Base-by-base conservation (phyloP, 768 basidiomycete genomes). In the Serendipita sp. region DNA sequence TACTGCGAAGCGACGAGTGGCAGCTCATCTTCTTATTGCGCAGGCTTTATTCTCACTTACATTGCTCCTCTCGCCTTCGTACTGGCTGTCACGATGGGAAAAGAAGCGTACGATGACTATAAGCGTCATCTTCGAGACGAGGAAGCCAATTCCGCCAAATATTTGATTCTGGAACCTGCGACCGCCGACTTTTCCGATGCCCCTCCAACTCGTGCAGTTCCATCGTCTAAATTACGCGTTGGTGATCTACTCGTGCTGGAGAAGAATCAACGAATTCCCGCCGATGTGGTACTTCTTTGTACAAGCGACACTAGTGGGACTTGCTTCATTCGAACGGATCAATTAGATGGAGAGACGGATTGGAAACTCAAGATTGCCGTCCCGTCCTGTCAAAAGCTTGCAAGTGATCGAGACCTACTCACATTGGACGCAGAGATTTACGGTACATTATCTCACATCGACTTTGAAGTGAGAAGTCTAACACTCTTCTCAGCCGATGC, bases 61-160 rank as follows among this genome's bases (percentile, higher is more conserved):
- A 82, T 98, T 63, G 95, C 92, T 0, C 96, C 96, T 1, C 81
- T 99, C 5, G 95, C 90, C 0, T 97, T 99, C 69, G 96, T 99
- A 1, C 79, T 99, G 1, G 82, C 76, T 64, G 89, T 99, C 3
- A 98, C 96, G 2, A 94, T 98, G 82, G 95, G 95, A 22, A 99
- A 99, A 72, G 96, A 99, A 73, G 96, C 96, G 2, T 95, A 92
- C 69, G 96, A 99, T 71, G 95, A 99, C 75, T 97, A 96, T 77
- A 88, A 91, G 69, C 90, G 95, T 26, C 80, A 94, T 69, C 81
- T 86, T 7, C 85, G 96, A 53, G 96, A 98, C 73, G 80, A 83
- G 43, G 92, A 97, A 72, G 93, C 96, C 62, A 99, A 99, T 71
- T 96, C 93, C 0, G 86, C 90, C 64, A 85, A 85, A 66, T 98